phyloP scores from a whole-genome alignment of 106 monocot genomes.

The Narthecium ossifragum region DNA sequence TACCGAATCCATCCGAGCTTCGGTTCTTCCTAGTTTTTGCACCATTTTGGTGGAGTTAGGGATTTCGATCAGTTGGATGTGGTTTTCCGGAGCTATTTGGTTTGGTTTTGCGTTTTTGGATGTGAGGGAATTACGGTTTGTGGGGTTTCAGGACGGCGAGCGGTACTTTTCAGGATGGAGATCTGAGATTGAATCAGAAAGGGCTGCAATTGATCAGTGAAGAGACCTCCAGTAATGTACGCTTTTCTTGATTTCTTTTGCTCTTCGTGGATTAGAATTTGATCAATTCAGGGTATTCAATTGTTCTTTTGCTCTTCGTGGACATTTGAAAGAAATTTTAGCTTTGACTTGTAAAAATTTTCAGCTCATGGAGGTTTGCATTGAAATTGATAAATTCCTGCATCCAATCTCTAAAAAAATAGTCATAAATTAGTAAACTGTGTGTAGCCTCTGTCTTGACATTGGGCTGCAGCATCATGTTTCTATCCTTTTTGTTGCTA shows the following conservation, averaged over 20 bases:
- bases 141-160: conserved; percentile 71
- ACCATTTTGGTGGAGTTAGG: background rate
- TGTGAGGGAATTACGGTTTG: conserved; percentile 5
- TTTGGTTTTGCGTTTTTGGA: background rate
- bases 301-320: background rate
- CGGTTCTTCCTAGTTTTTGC: background rate
- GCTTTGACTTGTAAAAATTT: background rate
- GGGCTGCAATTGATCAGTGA: conserved; percentile 64
- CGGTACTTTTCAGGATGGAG: conserved; percentile 90
- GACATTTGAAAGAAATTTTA: background rate
- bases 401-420: too few relatives aligned
- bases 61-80: background rate
- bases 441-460: too few relatives aligned
- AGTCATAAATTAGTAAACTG: too few relatives aligned
- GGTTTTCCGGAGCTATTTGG: background rate
- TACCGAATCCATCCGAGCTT: background rate
- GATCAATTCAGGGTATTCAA: background rate
- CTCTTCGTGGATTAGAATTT: background rate
- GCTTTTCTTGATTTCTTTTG: conserved; percentile 3
- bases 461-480: too few relatives aligned
- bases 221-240: conserved; percentile 24
- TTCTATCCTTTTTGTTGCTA: too few relatives aligned
- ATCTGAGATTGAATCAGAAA: conserved; percentile 70
- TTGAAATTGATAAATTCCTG: too few relatives aligned
- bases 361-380: background rate